phyloP scores from a whole-genome alignment of 2,329 filamentous ascomycete species.

The Paecilomyces niveus region DNA sequence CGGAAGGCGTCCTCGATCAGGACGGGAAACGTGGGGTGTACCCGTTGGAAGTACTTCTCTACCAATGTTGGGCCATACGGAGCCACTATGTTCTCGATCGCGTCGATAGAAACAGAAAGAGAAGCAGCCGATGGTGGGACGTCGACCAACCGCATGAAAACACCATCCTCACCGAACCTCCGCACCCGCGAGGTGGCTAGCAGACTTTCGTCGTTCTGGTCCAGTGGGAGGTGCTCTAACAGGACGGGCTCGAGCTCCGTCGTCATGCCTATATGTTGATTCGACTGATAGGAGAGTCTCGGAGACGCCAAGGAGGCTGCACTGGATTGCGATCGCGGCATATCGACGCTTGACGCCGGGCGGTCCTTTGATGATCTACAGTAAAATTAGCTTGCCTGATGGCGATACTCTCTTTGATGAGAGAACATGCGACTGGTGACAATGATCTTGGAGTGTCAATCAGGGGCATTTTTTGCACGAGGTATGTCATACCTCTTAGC shows the following conservation, averaged over 20 bases:
- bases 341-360: conserved; percentile 14
- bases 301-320: conserved; percentile 15
- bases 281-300: conserved; percentile 28
- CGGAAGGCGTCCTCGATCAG: conserved; percentile 37
- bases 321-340: conserved; percentile 8
- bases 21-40: conserved; percentile 37
- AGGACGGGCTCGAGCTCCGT: conserved; percentile 36
- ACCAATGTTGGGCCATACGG: conserved; percentile 37
- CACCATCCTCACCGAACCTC: conserved; percentile 30
- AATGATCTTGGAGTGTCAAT: neutral
- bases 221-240: conserved; percentile 32
- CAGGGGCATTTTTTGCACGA: neutral
- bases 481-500: conserved; percentile 28
- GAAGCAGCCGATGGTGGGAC: conserved; percentile 22
- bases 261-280: conserved; percentile 37
- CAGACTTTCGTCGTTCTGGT: conserved; percentile 32
- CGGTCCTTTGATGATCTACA: conserved; percentile 18
- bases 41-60: conserved; percentile 38
- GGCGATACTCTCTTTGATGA: neutral
- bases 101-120: conserved; percentile 30
- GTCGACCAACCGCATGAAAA: conserved; percentile 34
- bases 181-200: conserved; percentile 30
- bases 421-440: neutral
- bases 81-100: conserved; percentile 36
- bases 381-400: neutral